Evolutionary conservation across 2,329 filamentous ascomycete genomes (phyloP), one percentile per base, ranked within the genome.

Genomic region (Diaporthe ilicicola): DNA sequence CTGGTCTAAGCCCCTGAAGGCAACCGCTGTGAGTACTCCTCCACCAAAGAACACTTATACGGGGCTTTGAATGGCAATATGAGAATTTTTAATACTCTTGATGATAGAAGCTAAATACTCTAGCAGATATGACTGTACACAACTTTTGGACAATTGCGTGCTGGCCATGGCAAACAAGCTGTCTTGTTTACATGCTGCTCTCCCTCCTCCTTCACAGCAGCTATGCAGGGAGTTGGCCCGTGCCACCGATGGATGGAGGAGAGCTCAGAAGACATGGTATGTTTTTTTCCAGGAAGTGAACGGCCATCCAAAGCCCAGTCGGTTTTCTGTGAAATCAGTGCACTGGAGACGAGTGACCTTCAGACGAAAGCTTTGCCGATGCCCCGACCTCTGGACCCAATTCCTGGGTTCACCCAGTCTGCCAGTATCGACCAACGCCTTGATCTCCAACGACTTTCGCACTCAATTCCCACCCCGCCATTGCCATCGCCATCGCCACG

Each of bases 171-270:
- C 22, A 64, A 48, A 64, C 4, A 34, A 50, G 29, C 24, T 50
- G 59, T n/a, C 37, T 24, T 37, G 24, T 50, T 64, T 22, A 34
- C 19, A 24, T 37, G 10, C 29, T 37, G 44, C 13, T 48, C 59
- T 64, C 44, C 59, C 44, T 50, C 59, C 44, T 64, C 59, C 59
- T 64, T 37, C 59, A 24, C 29, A 27, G 12, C 44, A n/a, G n/a
- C n/a, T n/a, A n/a, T n/a, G n/a, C 15, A 37, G 13, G 8, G 48
- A 7, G 34, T n/a, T 34, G 27, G 44, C 42, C 19, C 46, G 59
- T 29, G 37, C 22, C 55, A 44, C 10, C 3, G 29, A 50, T 50
- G 44, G 59, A 37, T 13, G 59, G 29, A 27, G 24, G 12, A 13
- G 42, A 13, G 6, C 4, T 13, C 32, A 37, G 4, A 0, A 39